A percentile compares a stretch with the other conserved stretches of the same genome.
These are phyloP conservation scores for Solanum okadae DNA, from an alignment of 257 asterid genomes.

Conservation along the genomic window DNA sequence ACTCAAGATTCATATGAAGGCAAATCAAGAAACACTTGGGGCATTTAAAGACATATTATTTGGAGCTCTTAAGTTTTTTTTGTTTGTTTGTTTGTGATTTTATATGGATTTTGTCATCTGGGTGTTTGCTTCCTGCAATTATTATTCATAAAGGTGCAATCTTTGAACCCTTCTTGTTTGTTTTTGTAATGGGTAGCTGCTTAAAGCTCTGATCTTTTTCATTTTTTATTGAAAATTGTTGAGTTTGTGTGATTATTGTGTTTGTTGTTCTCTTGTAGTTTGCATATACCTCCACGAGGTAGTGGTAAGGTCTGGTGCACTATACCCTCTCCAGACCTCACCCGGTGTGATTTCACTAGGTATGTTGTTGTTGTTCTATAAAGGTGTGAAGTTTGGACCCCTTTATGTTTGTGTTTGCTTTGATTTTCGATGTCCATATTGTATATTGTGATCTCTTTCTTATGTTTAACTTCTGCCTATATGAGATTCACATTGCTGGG, in stretches of 20 bases:
- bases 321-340: neutral
- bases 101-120: neutral
- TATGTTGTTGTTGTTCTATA: neutral
- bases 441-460: neutral
- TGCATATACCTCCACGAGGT: neutral
- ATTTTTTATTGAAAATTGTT: neutral
- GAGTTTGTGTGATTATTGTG: neutral
- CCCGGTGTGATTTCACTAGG: neutral
- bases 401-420: neutral
- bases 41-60: neutral
- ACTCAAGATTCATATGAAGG: neutral
- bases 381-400: neutral
- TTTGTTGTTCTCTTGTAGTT: neutral
- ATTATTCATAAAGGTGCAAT: neutral
- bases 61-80: neutral
- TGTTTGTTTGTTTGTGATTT: neutral
- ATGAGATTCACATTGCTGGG: neutral
- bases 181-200: neutral
- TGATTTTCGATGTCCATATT: neutral
- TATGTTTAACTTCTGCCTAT: neutral
- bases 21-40: neutral
- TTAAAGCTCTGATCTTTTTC: neutral
- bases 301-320: neutral
- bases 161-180: neutral
- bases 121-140: neutral